Evolutionary conservation across 805 yeast genomes (phyloP).

Genomic region (Ascoidea asiatica): DNA sequence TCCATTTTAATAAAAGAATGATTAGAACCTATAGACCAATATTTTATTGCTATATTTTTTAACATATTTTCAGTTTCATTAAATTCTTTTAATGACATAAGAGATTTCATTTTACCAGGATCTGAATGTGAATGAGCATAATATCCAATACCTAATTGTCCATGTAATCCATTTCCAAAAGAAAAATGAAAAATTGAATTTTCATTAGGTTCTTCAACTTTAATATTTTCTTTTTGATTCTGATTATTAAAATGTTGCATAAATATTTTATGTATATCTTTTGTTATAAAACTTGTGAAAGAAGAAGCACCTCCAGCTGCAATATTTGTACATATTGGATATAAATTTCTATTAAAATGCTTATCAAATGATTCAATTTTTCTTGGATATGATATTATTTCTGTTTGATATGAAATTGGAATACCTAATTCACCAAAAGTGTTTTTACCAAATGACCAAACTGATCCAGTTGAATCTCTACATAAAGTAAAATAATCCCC

Average conservation of each 20-base stretch:
- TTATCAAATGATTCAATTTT: conserved; percentile 27
- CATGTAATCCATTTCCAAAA: conserved; percentile 77
- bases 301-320: conserved; percentile 64
- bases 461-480: conserved; percentile 46
- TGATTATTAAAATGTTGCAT: conserved; percentile 14
- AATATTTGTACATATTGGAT: conserved; percentile 36
- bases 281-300: conserved; percentile 29
- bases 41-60: conserved; percentile 32
- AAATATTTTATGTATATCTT: conserved; percentile 17
- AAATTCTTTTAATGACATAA: conserved; percentile 32
- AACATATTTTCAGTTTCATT: conserved; percentile 30
- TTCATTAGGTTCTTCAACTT: conserved; percentile 17
- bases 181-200: conserved; percentile 35
- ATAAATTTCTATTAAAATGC: conserved; percentile 26
- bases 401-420: conserved; percentile 51
- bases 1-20: conserved; percentile 49
- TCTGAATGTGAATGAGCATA: conserved; percentile 59
- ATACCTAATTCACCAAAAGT: conserved; percentile 75
- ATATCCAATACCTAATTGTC: conserved; percentile 74
- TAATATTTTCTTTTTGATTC: conserved; percentile 13
- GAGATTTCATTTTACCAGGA: conserved; percentile 44
- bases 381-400: conserved; percentile 58
- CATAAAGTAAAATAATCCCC: conserved; percentile 62
- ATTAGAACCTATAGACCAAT: conserved; percentile 48
- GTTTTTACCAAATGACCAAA: conserved; percentile 85